phyloP scores from a whole-genome alignment of 2,329 filamentous ascomycete genomes.

The Parastagonospora avenae region DNA sequence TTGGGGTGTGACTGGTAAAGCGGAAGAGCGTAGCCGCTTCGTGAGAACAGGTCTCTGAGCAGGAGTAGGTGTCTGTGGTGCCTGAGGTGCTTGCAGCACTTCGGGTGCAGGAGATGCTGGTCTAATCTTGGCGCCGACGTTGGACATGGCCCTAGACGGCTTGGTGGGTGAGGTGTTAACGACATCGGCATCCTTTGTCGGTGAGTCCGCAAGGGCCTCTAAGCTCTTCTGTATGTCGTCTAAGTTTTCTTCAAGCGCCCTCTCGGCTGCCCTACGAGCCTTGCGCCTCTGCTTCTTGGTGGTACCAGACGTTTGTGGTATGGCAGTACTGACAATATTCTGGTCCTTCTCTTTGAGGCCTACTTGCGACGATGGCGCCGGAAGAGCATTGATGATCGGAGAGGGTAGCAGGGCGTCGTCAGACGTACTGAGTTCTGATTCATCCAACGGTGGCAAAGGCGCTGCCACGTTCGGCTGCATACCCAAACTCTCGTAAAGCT shows the following conservation, averaged over 20 bases:
- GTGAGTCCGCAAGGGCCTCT: neutral
- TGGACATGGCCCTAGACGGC: slow-evolving; percentile 22
- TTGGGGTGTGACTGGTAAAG: slow-evolving; percentile 4
- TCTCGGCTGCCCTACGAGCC: slow-evolving; percentile 32
- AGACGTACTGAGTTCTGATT: slow-evolving; percentile 47
- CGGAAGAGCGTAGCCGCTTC: neutral
- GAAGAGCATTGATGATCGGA: slow-evolving; percentile 6
- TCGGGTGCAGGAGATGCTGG: slow-evolving; percentile 19
- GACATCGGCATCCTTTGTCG: neutral
- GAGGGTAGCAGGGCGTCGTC: slow-evolving; percentile 47
- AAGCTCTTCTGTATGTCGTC: neutral
- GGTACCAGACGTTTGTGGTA: slow-evolving; percentile 4
- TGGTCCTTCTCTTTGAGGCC: too few species aligned
- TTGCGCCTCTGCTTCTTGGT: slow-evolving; percentile 34
- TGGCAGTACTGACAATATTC: too few species aligned
- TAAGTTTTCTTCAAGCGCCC: slow-evolving; percentile 17
- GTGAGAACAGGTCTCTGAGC: slow-evolving; percentile 8
- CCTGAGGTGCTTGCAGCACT: slow-evolving; percentile 13
- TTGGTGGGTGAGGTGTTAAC: slow-evolving; percentile 3
- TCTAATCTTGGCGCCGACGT: slow-evolving; percentile 36
- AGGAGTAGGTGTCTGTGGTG: slow-evolving; percentile 9
- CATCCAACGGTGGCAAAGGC: slow-evolving; percentile 27
- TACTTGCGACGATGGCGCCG: too few species aligned
- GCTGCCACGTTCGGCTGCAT: slow-evolving; percentile 28
- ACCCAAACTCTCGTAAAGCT: slow-evolving; percentile 53